These are phyloP conservation scores for Kandelia obovata DNA, from an alignment of 345 rosid genomes.

Conservation along the genomic window DNA sequence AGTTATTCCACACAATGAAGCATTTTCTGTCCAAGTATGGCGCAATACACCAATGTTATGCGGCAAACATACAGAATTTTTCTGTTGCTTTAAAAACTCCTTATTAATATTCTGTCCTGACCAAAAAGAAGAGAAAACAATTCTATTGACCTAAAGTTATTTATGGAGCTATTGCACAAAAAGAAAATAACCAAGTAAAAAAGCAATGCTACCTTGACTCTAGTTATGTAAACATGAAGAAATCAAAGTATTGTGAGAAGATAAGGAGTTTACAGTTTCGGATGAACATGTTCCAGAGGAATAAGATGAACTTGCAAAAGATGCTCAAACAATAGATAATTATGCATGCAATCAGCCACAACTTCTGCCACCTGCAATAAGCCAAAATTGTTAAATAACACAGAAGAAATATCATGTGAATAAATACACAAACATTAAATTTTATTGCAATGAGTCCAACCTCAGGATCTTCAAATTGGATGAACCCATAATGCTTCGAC, in stretches of 20 bases:
- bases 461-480: conserved; percentile 79
- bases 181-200: too few species aligned
- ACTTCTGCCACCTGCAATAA: conserved; percentile 76
- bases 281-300: conserved; percentile 67
- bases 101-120: too few species aligned
- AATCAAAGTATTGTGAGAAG: neutral
- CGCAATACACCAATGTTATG: too few species aligned
- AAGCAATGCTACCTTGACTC: neutral
- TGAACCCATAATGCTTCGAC: conserved; percentile 89
- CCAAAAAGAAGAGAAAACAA: too few species aligned
- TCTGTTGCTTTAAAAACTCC: too few species aligned
- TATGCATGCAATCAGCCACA: conserved; percentile 86
- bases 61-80: too few species aligned
- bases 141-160: too few species aligned
- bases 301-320: conserved; percentile 70
- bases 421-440: neutral
- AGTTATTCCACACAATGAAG: too few species aligned
- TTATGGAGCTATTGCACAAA: too few species aligned
- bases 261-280: conserved; percentile 56
- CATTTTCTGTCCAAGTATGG: too few species aligned
- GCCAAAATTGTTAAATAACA: conserved; percentile 16
- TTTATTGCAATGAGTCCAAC: conserved; percentile 24
- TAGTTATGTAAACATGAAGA: neutral
- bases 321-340: conserved; percentile 81
- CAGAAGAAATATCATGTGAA: neutral